Evolutionary conservation across 495 filamentous ascomycete species (phyloP).

Genomic region (Paragyromitra xinjiangensis): DNA sequence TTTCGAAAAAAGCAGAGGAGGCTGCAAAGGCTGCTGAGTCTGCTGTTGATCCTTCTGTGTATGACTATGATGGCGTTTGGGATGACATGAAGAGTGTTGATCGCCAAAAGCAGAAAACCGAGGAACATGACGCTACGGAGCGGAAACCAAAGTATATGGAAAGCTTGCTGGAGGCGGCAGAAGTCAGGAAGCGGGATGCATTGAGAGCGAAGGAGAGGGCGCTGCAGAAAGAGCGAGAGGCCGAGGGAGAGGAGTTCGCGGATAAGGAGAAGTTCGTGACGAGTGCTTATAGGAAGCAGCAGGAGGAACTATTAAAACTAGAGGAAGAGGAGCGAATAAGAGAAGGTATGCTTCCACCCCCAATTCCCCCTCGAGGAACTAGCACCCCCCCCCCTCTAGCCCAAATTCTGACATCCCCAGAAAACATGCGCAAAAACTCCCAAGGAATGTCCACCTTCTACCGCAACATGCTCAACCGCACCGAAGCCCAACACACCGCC

Average conservation of each 20-base stretch:
- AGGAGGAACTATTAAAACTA: conserved; percentile 78
- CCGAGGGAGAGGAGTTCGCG: conserved; percentile 90
- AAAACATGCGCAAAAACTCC: conserved; percentile 64
- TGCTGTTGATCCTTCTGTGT: conserved; percentile 71
- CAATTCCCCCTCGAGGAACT: neutral
- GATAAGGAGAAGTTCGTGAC: conserved; percentile 99
- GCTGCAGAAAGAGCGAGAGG: conserved; percentile 85
- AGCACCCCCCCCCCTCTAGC: no score
- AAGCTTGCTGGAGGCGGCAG: conserved; percentile 78
- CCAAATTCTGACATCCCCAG: conserved; percentile 8
- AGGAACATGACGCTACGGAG: conserved; percentile 59
- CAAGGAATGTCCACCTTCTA: conserved; percentile 89
- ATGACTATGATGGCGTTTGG: conserved; percentile 79
- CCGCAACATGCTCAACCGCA: conserved; percentile 78
- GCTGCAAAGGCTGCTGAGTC: conserved; percentile 68
- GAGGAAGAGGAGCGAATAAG: conserved; percentile 80
- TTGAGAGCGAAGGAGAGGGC: conserved; percentile 86
- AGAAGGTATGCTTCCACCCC: conserved; percentile 66
- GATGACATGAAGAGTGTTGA: conserved; percentile 65
- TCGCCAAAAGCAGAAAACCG: conserved; percentile 59
- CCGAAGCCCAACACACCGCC: conserved; percentile 77
- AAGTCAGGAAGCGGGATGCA: conserved; percentile 86
- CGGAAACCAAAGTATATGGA: conserved; percentile 84
- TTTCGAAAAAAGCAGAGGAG: conserved; percentile 65
- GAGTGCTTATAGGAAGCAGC: conserved; percentile 91